Conservation (phyloP, 257 asterid genomes). For the Solanum bulbocastanum region DNA sequence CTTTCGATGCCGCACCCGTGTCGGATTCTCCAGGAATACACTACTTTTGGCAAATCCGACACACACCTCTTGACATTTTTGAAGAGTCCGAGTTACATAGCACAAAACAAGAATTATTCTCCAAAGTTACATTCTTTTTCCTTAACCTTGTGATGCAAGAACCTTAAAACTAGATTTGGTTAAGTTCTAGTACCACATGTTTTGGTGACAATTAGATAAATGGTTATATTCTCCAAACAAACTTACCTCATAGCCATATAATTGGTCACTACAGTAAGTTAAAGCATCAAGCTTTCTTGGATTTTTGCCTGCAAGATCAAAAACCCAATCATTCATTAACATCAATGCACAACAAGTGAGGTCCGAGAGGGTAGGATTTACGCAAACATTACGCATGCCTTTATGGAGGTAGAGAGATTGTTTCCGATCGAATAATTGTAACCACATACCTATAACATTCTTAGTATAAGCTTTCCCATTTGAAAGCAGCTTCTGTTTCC, state of each 20-base stretch:
- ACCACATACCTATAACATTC: conserved; percentile 20
- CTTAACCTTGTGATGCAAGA: background rate
- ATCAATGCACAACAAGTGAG: background rate
- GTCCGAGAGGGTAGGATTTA: background rate
- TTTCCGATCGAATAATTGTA: background rate
- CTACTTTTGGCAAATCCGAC: background rate
- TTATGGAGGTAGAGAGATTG: background rate
- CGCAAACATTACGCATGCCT: background rate
- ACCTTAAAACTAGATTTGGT: background rate
- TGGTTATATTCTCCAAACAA: background rate
- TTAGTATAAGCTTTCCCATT: conserved; percentile 28
- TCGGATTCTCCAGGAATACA: background rate
- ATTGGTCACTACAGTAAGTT: conserved; percentile 34
- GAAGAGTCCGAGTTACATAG: background rate
- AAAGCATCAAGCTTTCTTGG: conserved; percentile 20
- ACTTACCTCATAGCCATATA: conserved; percentile 31
- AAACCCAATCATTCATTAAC: background rate
- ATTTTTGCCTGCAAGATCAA: conserved; percentile 13
- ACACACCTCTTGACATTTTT: background rate
- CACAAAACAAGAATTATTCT: background rate
- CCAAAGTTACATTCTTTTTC: background rate
- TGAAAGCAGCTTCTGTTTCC: conserved; percentile 22
- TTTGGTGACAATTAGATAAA: background rate
- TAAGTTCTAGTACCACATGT: background rate
- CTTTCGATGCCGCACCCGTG: background rate